Base-by-base conservation (phyloP, 257 asterid species). In the Lycium barbarum region DNA sequence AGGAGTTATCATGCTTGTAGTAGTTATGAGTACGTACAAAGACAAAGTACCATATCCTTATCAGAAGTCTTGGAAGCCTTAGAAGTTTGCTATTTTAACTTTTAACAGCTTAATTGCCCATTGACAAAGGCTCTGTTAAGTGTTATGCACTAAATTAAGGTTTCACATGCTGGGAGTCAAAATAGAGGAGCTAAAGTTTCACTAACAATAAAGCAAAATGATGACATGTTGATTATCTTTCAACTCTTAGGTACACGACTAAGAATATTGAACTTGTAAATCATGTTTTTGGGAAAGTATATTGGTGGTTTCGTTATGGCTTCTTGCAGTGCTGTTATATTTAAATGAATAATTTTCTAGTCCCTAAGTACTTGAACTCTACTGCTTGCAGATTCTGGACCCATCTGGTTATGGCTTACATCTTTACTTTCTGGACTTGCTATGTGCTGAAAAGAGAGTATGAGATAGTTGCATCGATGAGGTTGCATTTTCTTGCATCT, bases 261-360 rank as follows among this genome's bases (percentile, higher is more conserved):
- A 20, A 49, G 13, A 53, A 76, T 33, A 51, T 76, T 51, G 11
- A 3, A 76, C 47, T 51, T 76, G 14, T 22, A 51, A 15, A 47
- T 74, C 82, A 76, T 76, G 22, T 26, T 51, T 76, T 3, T 1
- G 22, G 45, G 63, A 13, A 76, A n/a, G 62, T 13, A 14, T 22
- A 14, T 76, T 22, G 62, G 45, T 76, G 45, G 45, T 22, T 13
- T 76, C n/a, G 47, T 57, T 9, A 6, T 53, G 9, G n/a, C 54
- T 22, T 36, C 59, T 85, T 82, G 80, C 81, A 40, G 45, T 61
- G 81, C 55, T 78, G 2, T 51, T 58, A 12, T 55, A 58, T 22
- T 67, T 26, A 66, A 71, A 83, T 35, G 45, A 47, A 58, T 81
- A 43, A 47, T 61, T 54, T 79, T n/a, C n/a, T n/a, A n/a, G n/a